Base-by-base conservation (phyloP, 352 stramenopile genomes). In the Albugo candida region DNA sequence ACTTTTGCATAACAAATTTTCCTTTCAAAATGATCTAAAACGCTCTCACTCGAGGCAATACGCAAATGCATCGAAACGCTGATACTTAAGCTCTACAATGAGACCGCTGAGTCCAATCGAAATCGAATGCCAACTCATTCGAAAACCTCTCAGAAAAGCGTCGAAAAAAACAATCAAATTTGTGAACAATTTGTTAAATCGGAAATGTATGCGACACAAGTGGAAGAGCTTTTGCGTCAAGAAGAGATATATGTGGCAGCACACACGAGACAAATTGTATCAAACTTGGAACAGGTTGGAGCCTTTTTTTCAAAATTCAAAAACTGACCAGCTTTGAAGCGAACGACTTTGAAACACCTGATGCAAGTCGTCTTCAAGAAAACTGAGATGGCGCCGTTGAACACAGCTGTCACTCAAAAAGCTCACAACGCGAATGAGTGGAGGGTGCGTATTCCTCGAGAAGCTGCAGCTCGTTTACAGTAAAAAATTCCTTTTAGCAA, bases 171-270 rank as follows among this genome's bases (percentile, higher is more conserved):
- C 2, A 51, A 47, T 14, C 43, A 51, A 35, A 13, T 51, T 19
- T 36, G 5, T 1, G 8, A 5, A 41, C 36, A 35, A 17, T 21
- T 2, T 1, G 5, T 0, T 18, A 36, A 17, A 11, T 20, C 3
- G 39, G 43, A n/a, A 75, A 65, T 41, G 60, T 62, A 1, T 31
- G 45, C 13, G 66, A 83, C 17, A 40, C 81, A 20, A 65, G 79
- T 48, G 59, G 71, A 11, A 41, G 49, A 68, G 14, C 41, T 63
- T 2, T 78, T 67, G 0, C 63, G 80, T 40, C 56, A 69, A 48
- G 71, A 83, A 13, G 67, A 83, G 58, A 63, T 78, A 39, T 1
- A 16, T 20, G 2, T 14, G 17, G 13, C 17, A 45, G 18, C n/a
- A 12, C 16, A 34, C 36, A 14, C 3, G 8, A 5, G 13, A 11